Evolutionary conservation across 305 asterid species (phyloP).

Genomic region (Fraxinus sp.): DNA sequence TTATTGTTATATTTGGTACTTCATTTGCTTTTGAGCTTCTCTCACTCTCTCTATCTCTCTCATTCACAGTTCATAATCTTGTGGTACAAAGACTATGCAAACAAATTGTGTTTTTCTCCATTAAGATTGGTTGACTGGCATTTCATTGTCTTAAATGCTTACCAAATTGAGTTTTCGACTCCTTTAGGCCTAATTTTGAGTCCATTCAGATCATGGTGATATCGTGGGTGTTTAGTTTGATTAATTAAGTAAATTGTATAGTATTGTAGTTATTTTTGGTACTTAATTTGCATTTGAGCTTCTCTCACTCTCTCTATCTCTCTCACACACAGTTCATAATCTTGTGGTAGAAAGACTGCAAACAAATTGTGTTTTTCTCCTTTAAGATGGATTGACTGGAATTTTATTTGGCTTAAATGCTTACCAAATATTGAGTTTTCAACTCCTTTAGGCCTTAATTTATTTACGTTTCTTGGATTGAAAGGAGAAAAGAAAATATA

Average conservation of each 20-base stretch:
- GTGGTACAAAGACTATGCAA: not conserved
- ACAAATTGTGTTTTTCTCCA: not conserved
- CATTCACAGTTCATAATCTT: not conserved
- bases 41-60: not conserved
- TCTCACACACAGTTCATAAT: not conserved
- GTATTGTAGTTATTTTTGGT: not conserved
- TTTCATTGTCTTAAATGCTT: not conserved
- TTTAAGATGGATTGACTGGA: not conserved
- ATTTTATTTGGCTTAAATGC: not conserved
- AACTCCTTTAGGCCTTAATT: not conserved
- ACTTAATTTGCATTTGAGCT: not conserved
- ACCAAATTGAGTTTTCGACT: not conserved
- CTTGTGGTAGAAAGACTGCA: not conserved
- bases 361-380: not conserved
- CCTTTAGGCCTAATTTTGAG: constrained; percentile 38
- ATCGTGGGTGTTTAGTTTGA: constrained; percentile 45
- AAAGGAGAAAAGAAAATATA: not conserved
- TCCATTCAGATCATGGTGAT: constrained; percentile 70
- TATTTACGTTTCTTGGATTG: not conserved
- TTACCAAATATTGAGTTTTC: not conserved
- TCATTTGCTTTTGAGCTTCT: not conserved
- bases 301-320: not conserved
- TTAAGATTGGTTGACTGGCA: not conserved
- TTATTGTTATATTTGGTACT: not conserved
- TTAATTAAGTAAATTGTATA: not conserved